Evolutionary conservation across 2,329 filamentous ascomycete genomes (phyloP).

Genomic region (Westerdykella sp.): DNA sequence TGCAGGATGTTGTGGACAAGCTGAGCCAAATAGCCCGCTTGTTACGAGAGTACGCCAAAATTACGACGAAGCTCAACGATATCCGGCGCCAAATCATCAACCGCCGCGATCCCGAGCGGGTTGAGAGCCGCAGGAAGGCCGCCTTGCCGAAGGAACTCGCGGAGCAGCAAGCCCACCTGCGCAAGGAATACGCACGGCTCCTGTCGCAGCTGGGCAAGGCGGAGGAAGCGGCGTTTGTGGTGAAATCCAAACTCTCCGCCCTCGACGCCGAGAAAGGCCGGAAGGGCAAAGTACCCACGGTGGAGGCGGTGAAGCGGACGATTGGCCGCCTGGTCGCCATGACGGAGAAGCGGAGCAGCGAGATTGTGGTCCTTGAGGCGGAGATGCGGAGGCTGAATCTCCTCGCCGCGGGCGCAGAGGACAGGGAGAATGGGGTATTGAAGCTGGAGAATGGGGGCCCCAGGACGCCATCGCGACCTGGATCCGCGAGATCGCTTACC

Average conservation of each 20-base stretch:
- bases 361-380: slow-evolving; percentile 83
- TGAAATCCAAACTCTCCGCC: slow-evolving; percentile 70
- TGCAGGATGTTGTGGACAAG: slow-evolving; percentile 63
- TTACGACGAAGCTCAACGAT: slow-evolving; percentile 67
- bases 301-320: slow-evolving; percentile 86
- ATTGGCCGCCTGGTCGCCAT: slow-evolving; percentile 89
- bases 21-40: slow-evolving; percentile 63
- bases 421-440: slow-evolving; percentile 2
- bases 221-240: slow-evolving; percentile 71
- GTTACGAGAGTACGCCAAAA: slow-evolving; percentile 61
- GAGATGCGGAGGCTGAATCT: slow-evolving; percentile 66
- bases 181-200: slow-evolving; percentile 67
- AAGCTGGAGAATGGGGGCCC: slow-evolving; percentile 14
- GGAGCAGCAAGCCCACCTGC: slow-evolving; percentile 75
- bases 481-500: slow-evolving; percentile 12
- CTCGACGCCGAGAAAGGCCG: slow-evolving; percentile 45
- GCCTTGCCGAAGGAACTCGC: slow-evolving; percentile 80
- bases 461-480: slow-evolving; percentile 14
- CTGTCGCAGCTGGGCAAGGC: slow-evolving; percentile 68
- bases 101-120: slow-evolving; percentile 60
- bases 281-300: slow-evolving; percentile 58
- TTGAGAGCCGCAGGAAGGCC: slow-evolving; percentile 59
- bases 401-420: neutral
- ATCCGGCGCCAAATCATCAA: slow-evolving; percentile 69
- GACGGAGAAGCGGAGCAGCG: slow-evolving; percentile 83